Evolutionary conservation across 805 yeast species (phyloP).

Genomic region (Torulaspora indica): DNA sequence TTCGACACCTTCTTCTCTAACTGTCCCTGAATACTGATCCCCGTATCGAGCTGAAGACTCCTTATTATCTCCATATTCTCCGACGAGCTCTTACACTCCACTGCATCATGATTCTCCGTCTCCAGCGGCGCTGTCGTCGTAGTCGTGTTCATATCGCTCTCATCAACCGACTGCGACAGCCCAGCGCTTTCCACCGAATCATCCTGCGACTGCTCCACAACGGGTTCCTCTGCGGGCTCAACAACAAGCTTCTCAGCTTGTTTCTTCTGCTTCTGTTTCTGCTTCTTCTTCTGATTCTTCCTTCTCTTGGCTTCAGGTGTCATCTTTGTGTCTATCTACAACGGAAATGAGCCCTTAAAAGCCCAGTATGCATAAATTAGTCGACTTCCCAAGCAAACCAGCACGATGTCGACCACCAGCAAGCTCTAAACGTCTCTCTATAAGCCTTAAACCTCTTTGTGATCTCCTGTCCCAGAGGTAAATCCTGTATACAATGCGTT

Average conservation of each 20-base stretch:
- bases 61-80: background rate
- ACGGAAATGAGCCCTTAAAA: background rate
- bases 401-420: background rate
- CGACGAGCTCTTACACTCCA: background rate
- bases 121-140: background rate
- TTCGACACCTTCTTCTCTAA: background rate
- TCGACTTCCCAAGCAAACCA: background rate
- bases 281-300: slow-evolving; percentile 36
- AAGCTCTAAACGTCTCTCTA: background rate
- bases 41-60: slow-evolving; percentile 1
- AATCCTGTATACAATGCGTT: no score
- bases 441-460: background rate
- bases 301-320: slow-evolving; percentile 33
- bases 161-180: background rate
- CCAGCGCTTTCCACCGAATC: slow-evolving; percentile 9
- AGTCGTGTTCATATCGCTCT: slow-evolving; percentile 1
- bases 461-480: background rate
- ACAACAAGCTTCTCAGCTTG: slow-evolving; percentile 18
- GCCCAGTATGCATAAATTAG: background rate
- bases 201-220: background rate
- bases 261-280: slow-evolving; percentile 33
- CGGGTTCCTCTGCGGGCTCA: background rate
- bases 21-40: background rate
- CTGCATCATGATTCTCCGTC: background rate
- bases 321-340: slow-evolving; percentile 10